Evolutionary conservation across 2,329 filamentous ascomycete species (phyloP), one percentile per base, ranked within the genome.

Genomic region (Sporothrix mexicana): DNA sequence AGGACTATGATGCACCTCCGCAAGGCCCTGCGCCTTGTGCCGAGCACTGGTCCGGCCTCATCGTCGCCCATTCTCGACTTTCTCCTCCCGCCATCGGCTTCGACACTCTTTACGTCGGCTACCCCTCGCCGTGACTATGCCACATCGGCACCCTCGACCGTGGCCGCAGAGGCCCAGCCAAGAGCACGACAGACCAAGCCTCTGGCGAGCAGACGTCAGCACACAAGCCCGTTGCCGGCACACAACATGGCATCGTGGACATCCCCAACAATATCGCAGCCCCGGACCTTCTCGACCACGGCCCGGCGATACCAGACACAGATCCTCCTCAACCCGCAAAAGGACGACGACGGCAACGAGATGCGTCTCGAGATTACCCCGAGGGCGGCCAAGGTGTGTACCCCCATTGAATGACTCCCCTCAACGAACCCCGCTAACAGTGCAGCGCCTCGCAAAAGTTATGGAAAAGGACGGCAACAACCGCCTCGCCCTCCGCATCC

Each of bases 321-420:
- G 43, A 85, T 85, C 57, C 82, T 90, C 4, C 81, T 85, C 75
- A 97, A 98, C 79, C 93, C 94, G 0, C 90, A 91, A 76, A 87
- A 87, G 72, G 93, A 96, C 80, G 93, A 97, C 45, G 90, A 95
- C 72, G 95, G 95, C 36, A 91, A 93, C n/a, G 88, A 91, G 23
- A 94, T 97, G 90, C 84, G 85, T 77, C 86, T 99, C 30, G 91
- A 92, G 71, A 97, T 98, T 74, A 97, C 94, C 0, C 88, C 93
- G 1, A 88, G 95, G 67, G 95, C 95, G 55, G 91, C 92, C 57
- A 89, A 92, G 83, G 93, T 94, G 86, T 68, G 85, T 59, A 6
- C 20, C 2, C 25, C 12, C n/a, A n/a, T n/a, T 51, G 2, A 49
- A 9, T 68, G 43, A 15, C 3, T 43, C 9, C 17, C 5, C 47